phyloP scores from a whole-genome alignment of 2,329 filamentous ascomycete genomes.

The Clarireedia monteithiana region DNA sequence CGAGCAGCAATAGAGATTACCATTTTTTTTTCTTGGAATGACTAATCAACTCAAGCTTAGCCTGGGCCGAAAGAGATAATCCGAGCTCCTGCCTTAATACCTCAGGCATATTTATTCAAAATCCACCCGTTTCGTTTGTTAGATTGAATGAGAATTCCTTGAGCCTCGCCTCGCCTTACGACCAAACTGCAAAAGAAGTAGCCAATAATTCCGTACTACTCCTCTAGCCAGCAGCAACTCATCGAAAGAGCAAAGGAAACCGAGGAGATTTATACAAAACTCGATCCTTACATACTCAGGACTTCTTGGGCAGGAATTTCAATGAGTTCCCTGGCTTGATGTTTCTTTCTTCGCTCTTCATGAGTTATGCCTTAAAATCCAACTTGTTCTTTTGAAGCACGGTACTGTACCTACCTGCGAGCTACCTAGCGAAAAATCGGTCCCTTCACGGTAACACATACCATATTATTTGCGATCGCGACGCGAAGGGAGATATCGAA shows the following conservation, averaged over 20 bases:
- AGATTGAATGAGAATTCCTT: neutral
- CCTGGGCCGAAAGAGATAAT: too few relatives aligned
- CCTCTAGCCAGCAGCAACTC: neutral
- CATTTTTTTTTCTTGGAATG: neutral
- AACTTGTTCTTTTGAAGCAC: neutral
- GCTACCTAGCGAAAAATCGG: neutral
- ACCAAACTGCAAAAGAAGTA: neutral
- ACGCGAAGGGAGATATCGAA: constrained; percentile 13
- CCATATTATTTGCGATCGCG: constrained; percentile 13
- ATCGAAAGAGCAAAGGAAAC: neutral
- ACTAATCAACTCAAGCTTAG: neutral
- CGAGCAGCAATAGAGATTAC: too few relatives aligned
- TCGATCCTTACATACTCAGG: neutral
- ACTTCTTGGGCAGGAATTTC: neutral
- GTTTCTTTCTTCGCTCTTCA: constrained; percentile 1
- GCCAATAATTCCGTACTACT: too few relatives aligned
- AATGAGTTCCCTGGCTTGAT: constrained; percentile 1
- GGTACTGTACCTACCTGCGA: neutral
- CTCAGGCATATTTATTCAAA: too few relatives aligned
- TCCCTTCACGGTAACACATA: constrained; percentile 7
- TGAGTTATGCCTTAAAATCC: neutral
- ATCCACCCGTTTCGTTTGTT: too few relatives aligned
- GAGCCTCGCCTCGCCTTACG: neutral
- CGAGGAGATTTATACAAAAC: neutral
- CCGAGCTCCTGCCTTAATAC: too few relatives aligned